These are phyloP conservation scores for Phalaenopsis aphrodite DNA, from an alignment of 106 monocot species.

Conservation along the genomic window DNA sequence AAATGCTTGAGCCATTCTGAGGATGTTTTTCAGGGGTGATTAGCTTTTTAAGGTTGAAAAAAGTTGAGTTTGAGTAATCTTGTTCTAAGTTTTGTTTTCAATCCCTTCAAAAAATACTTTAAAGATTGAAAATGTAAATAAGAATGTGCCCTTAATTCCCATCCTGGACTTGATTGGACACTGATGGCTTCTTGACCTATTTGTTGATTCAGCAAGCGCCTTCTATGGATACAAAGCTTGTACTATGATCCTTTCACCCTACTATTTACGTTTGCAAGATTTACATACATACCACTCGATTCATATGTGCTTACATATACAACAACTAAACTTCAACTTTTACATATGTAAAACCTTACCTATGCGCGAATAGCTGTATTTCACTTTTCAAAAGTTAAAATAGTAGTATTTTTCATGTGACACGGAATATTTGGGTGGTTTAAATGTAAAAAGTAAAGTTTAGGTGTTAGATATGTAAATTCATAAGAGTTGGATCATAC, in stretches of 20 bases:
- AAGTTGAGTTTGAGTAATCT: background rate
- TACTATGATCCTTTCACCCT: background rate
- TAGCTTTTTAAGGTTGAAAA: background rate
- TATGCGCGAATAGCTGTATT: too few relatives aligned
- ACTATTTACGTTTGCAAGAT: background rate
- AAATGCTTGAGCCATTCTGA: background rate
- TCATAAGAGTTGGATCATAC: too few relatives aligned
- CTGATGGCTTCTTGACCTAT: background rate
- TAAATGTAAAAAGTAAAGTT: too few relatives aligned
- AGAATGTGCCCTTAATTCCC: background rate
- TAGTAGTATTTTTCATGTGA: too few relatives aligned
- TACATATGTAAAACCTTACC: too few relatives aligned
- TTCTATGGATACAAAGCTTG: background rate
- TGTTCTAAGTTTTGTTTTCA: background rate
- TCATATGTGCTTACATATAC: too few relatives aligned
- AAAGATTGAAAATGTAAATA: background rate
- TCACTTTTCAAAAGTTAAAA: too few relatives aligned
- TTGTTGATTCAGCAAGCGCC: background rate
- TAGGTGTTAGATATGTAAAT: too few relatives aligned
- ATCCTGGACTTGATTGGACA: background rate
- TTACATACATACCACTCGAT: too few relatives aligned
- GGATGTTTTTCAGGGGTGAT: background rate
- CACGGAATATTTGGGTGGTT: too few relatives aligned
- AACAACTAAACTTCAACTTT: too few relatives aligned
- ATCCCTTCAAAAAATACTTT: background rate